A percentile compares a stretch with the other conserved stretches of the same genome.
These are phyloP conservation scores for Thuja plicata DNA, from an alignment of 83 land plant genomes.

Conservation along the genomic window DNA sequence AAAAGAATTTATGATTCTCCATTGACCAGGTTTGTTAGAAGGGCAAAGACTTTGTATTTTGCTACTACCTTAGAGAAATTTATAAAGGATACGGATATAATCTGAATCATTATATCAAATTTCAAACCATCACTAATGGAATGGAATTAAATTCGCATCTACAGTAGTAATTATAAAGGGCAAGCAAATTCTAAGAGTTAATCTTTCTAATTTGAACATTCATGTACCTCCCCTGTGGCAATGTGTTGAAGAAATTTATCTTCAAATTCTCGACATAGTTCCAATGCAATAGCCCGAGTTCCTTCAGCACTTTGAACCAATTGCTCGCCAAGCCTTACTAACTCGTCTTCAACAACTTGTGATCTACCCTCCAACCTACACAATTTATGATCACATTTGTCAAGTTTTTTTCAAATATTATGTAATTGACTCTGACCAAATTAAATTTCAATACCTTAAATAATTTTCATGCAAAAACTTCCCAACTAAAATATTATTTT, in stretches of 20 bases:
- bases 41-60: neutral
- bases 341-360: conserved; percentile 85
- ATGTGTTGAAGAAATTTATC: conserved; percentile 92
- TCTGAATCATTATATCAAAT: neutral
- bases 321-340: conserved; percentile 89
- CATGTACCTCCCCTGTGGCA: conserved; percentile 84
- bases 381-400: neutral
- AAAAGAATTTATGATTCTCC: neutral
- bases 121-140: neutral
- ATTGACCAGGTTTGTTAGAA: neutral
- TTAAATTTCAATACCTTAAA: neutral
- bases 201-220: neutral
- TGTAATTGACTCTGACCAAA: neutral
- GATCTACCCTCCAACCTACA: conserved; percentile 89
- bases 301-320: conserved; percentile 89
- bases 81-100: neutral
- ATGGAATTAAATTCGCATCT: neutral
- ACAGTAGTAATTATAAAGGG: neutral
- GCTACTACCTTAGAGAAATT: neutral
- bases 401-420: neutral
- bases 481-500: neutral
- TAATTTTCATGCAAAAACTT: neutral
- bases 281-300: conserved; percentile 92
- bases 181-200: neutral
- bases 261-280: conserved; percentile 99